phyloP scores from a whole-genome alignment of 2,329 filamentous ascomycete species.

The Cladophialophora exuberans region DNA sequence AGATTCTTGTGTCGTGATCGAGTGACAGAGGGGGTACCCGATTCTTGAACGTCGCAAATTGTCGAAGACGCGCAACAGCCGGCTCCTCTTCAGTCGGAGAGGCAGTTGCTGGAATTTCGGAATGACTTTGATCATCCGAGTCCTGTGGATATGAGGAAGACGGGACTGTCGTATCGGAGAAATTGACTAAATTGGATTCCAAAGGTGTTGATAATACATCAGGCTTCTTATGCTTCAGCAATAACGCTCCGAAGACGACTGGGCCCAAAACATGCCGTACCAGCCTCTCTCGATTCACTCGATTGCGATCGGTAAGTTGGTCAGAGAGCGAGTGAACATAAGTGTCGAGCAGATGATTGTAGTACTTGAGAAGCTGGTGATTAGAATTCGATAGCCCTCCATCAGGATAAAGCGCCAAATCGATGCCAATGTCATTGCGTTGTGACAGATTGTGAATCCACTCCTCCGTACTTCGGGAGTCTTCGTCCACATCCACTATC shows the following conservation, averaged over 20 bases:
- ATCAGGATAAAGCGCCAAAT: neutral
- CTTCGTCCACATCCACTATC: constrained; percentile 20
- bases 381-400: neutral
- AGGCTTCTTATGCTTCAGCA: neutral
- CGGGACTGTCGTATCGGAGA: neutral
- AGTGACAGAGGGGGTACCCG: constrained; percentile 8
- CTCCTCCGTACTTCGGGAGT: constrained; percentile 4
- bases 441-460: constrained; percentile 5
- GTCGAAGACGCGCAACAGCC: constrained; percentile 16
- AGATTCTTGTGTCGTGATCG: constrained; percentile 6
- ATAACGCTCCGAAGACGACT: constrained; percentile 13
- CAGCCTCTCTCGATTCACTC: constrained; percentile 29
- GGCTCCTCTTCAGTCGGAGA: constrained; percentile 6
- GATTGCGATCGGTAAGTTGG: constrained; percentile 22
- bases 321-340: constrained; percentile 21
- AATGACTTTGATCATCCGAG: constrained; percentile 2
- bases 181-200: neutral
- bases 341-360: constrained; percentile 9
- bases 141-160: constrained; percentile 7
- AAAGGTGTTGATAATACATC: neutral
- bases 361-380: constrained; percentile 4
- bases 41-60: constrained; percentile 14
- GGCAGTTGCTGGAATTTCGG: constrained; percentile 4
- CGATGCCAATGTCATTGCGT: neutral
- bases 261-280: constrained; percentile 24